Evolutionary conservation across 2,329 filamentous ascomycete species (phyloP), one percentile per base, ranked within the genome.

Genomic region (Dendryphion nanum): DNA sequence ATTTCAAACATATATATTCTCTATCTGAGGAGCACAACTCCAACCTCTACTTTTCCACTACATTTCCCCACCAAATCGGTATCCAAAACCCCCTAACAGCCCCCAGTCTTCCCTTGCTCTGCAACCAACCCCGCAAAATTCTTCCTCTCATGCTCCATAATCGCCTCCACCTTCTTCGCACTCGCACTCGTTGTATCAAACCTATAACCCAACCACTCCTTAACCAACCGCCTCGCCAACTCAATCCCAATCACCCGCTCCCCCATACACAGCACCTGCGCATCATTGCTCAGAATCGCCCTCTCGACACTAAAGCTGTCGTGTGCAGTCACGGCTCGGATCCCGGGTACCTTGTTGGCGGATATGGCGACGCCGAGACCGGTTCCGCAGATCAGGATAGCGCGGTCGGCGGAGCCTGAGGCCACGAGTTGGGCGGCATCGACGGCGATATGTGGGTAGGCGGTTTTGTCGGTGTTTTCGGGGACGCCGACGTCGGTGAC

Each of bases 301-400:
- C 87, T 72, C 75, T 94, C 88, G 5, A 94, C 86, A 39, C 78
- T 83, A 72, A 90, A 95, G 50, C 82, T 83, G 62, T 94, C 89
- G 64, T 95, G 89, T 1, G 89, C 89, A 4, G 88, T 94, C 14
- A 94, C 89, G n/a, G 89, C 89, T 17, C 88, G 75, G 44, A 94
- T 81, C 5, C 88, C 88, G 40, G 82, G 83, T 48, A 94, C 81
- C 67, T 94, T 94, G 75, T 94, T 94, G 50, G 89, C 89, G n/a
- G 80, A 72, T 61, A 94, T 94, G 53, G 89, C 88, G 6, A 95
- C 89, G 15, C 89, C 89, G 6, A 95, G 77, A 0, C 89, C 89
- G 0, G 89, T 94, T 2, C 89, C 88, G 69, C 88, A 94, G 70
- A 94, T 87, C 29, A 89, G 71, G 24, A 94, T 74, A 0, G 86